These are phyloP conservation scores for Aspergillus costaricaensis DNA, from an alignment of 2,329 filamentous ascomycete species.

Conservation along the genomic window DNA sequence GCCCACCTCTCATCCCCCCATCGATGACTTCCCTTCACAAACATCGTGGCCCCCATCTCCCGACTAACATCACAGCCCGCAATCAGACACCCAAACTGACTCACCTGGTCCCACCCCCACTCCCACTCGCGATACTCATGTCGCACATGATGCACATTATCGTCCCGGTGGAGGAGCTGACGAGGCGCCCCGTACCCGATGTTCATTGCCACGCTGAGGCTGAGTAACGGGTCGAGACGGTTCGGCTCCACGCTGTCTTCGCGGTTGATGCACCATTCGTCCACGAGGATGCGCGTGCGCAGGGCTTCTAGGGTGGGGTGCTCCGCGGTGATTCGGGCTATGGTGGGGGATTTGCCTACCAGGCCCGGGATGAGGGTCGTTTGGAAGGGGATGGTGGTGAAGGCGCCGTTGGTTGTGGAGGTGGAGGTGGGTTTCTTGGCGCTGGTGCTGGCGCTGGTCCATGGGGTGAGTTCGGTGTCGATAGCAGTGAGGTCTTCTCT, in stretches of 20 bases:
- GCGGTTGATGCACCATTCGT: conserved; percentile 24
- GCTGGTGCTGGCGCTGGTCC: conserved; percentile 9
- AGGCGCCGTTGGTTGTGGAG: conserved; percentile 15
- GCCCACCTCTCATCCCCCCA: conserved; percentile 33
- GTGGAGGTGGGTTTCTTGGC: not conserved
- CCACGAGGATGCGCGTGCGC: conserved; percentile 26
- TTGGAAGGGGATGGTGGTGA: conserved; percentile 27
- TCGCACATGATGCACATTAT: conserved; percentile 32
- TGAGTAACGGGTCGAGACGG: conserved; percentile 30
- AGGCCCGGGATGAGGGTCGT: conserved; percentile 30
- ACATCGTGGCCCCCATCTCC: conserved; percentile 38
- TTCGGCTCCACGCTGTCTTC: conserved; percentile 25
- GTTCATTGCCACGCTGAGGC: conserved; percentile 30
- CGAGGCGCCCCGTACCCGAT: conserved; percentile 34
- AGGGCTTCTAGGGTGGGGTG: conserved; percentile 26
- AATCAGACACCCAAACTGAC: conserved; percentile 32
- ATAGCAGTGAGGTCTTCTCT: conserved; percentile 27
- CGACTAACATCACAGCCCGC: conserved; percentile 30
- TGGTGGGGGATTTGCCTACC: conserved; percentile 33
- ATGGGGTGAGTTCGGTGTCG: conserved; percentile 21
- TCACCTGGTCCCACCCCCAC: conserved; percentile 19
- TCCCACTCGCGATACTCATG: conserved; percentile 17
- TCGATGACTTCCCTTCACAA: conserved; percentile 34
- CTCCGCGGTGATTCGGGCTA: conserved; percentile 26
- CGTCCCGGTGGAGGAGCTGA: conserved; percentile 35